Percentiles rank a stretch among this genome's conserved stretches.
These are phyloP conservation scores for Vigna unguiculata DNA, from an alignment of 306 rosid genomes.

Conservation along the genomic window DNA sequence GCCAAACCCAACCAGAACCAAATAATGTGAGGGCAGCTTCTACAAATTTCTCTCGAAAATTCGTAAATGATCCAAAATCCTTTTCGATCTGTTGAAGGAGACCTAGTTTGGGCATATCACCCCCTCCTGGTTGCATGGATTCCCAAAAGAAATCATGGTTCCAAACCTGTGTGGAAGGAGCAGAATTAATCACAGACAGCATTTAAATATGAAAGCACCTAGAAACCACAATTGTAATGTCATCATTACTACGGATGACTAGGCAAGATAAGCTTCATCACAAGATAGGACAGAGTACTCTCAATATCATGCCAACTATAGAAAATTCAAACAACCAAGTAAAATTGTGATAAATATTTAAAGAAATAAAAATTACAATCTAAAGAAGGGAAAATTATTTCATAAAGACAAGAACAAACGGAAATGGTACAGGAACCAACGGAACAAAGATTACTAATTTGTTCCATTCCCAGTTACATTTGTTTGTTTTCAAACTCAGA, in stretches of 20 bases:
- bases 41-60: constrained; percentile 76
- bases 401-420: background rate
- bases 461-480: background rate
- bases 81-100: constrained; percentile 92
- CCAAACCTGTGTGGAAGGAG: constrained; percentile 72
- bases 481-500: background rate
- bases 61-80: constrained; percentile 86
- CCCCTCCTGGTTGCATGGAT: constrained; percentile 98
- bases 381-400: background rate
- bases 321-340: background rate
- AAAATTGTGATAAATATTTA: background rate
- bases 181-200: background rate
- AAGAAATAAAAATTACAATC: background rate
- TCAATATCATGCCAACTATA: background rate
- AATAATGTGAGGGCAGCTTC: constrained; percentile 74
- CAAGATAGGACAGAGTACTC: constrained; percentile 20
- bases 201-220: constrained; percentile 31
- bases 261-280: constrained; percentile 25
- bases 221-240: constrained; percentile 20
- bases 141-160: constrained; percentile 74
- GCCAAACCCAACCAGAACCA: constrained; percentile 99
- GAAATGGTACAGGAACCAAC: constrained; percentile 13
- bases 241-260: constrained; percentile 10
- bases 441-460: background rate
- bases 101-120: constrained; percentile 73